phyloP scores from a whole-genome alignment of 495 filamentous ascomycete genomes.

The Cenococcum geophilum region DNA sequence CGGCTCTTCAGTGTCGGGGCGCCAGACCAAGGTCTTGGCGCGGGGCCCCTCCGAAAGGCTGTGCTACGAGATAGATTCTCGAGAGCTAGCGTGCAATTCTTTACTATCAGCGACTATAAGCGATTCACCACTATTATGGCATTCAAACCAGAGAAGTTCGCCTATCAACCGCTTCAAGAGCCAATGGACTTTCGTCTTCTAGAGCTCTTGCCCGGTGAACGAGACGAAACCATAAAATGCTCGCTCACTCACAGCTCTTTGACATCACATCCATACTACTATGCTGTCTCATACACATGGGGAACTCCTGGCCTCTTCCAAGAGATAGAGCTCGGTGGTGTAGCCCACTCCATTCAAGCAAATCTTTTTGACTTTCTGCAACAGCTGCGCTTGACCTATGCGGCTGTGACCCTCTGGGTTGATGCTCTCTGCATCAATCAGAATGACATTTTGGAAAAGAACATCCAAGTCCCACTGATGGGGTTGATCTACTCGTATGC shows the following conservation, averaged over 20 bases:
- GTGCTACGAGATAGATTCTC: no score
- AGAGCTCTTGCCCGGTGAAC: conserved; percentile 1
- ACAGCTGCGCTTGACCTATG: conserved; percentile 2
- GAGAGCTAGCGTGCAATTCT: no score
- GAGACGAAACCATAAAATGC: conserved; percentile 1
- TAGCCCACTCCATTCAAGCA: conserved; percentile 3
- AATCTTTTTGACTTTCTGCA: conserved; percentile 6
- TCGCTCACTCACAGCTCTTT: background rate
- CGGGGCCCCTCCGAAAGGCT: no score
- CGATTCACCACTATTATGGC: conserved; percentile 6
- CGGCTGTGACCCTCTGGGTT: conserved; percentile 9
- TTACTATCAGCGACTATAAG: no score
- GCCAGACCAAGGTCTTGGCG: no score
- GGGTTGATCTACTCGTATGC: background rate
- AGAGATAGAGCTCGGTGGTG: conserved; percentile 7
- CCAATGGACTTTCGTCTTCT: conserved; percentile 6
- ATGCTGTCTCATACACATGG: conserved; percentile 8
- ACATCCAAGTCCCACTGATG: conserved; percentile 7
- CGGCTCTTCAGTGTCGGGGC: no score
- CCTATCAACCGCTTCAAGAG: conserved; percentile 6
- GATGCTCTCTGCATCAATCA: conserved; percentile 13
- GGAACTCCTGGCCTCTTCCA: conserved; percentile 1
- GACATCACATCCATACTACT: conserved; percentile 3
- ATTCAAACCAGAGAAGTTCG: conserved; percentile 2
- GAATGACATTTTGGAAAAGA: background rate